These are phyloP conservation scores for Pelargonium citronellum DNA, from an alignment of 441 rosid genomes.

Conservation along the genomic window DNA sequence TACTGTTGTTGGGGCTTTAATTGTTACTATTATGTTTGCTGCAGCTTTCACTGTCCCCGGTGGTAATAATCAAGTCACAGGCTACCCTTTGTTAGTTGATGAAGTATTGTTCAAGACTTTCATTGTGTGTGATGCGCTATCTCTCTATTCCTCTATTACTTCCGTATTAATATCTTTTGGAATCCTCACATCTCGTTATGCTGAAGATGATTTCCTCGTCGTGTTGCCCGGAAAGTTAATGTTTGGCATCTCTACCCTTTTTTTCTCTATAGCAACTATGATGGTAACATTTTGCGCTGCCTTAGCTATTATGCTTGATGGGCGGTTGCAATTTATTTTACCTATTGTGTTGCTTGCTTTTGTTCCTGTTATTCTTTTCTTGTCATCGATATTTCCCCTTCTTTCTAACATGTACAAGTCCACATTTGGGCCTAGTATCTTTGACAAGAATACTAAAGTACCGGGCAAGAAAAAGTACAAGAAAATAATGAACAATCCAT, in stretches of 20 bases:
- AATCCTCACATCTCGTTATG: not conserved
- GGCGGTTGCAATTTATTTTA: not conserved
- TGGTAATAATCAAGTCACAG: not conserved
- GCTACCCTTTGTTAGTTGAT: not conserved
- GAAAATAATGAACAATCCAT: too few species aligned
- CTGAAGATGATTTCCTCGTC: not conserved
- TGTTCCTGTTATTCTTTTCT: not conserved
- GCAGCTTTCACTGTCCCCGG: not conserved
- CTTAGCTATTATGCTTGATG: not conserved
- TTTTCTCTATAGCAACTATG: not conserved
- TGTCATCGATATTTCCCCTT: not conserved
- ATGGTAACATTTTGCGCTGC: not conserved
- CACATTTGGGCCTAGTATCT: not conserved
- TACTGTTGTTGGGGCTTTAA: not conserved
- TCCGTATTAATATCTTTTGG: not conserved
- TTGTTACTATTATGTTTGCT: not conserved
- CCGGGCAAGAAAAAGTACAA: too few species aligned
- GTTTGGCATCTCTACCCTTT: not conserved
- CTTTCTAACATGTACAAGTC: not conserved
- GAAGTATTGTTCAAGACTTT: not conserved
- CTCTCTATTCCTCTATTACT: not conserved
- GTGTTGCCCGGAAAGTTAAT: not conserved
- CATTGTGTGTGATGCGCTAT: not conserved
- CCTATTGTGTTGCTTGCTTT: not conserved
- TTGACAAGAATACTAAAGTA: not conserved